Percentiles rank a stretch among this genome's conserved stretches.
phyloP scores from a whole-genome alignment of 129 eudicot genomes.

The Helianthus tuberosus region DNA sequence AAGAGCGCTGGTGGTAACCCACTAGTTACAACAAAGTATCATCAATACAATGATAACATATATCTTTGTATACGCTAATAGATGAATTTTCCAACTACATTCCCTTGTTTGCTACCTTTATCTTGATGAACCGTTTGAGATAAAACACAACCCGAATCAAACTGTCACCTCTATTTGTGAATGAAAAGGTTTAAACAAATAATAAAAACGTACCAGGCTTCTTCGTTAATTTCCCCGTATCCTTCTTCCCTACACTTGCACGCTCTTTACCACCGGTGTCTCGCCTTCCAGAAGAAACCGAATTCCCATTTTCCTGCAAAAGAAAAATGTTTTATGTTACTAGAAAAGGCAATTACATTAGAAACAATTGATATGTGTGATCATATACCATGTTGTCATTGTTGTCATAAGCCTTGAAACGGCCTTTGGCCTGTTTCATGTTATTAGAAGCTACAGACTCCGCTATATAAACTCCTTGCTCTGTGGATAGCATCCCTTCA shows the following conservation, averaged over 20 bases:
- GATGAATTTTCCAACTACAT: neutral
- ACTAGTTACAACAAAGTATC: neutral
- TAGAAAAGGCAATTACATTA: neutral
- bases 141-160: slow-evolving; percentile 2
- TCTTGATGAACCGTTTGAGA: slow-evolving; percentile 2
- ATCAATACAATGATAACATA: neutral
- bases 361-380: slow-evolving; percentile 8
- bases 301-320: slow-evolving; percentile 61
- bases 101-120: neutral
- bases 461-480: slow-evolving; percentile 95
- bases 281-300: slow-evolving; percentile 56
- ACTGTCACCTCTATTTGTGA: slow-evolving; percentile 4
- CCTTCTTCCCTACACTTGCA: slow-evolving; percentile 67
- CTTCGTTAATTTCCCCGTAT: slow-evolving; percentile 60
- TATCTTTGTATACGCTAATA: neutral
- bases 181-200: neutral
- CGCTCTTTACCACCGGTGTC: slow-evolving; percentile 54
- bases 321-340: slow-evolving; percentile 15
- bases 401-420: slow-evolving; percentile 60
- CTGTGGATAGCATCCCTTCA: slow-evolving; percentile 96
- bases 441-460: slow-evolving; percentile 70
- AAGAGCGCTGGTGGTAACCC: no score
- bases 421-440: slow-evolving; percentile 80
- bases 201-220: slow-evolving; percentile 58
- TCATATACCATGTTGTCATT: slow-evolving; percentile 49